Evolutionary conservation across 371 early-diverging fungal species (phyloP).

Genomic region (Haplosporangium sp.): DNA sequence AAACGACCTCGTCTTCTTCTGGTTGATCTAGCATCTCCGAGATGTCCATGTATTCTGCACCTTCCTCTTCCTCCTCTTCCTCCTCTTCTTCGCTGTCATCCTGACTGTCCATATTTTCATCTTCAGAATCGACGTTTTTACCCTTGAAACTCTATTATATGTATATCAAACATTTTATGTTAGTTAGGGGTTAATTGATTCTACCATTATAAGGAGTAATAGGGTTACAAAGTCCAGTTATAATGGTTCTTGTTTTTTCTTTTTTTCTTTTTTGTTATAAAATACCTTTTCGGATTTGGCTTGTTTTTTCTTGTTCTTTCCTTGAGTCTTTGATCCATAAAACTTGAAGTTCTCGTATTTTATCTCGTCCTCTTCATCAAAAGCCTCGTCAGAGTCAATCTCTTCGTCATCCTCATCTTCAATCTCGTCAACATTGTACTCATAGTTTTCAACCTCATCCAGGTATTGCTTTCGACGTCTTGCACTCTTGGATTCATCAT

Average conservation of each 20-base stretch:
- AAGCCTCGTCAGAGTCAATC: constrained; percentile 92
- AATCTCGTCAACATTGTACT: constrained; percentile 78
- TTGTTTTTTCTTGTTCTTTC: constrained; percentile 44
- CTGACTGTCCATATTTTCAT: constrained; percentile 44
- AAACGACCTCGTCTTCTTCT: constrained; percentile 52
- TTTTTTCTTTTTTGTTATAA: neutral
- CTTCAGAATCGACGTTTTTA: constrained; percentile 37
- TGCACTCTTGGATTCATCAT: constrained; percentile 63
- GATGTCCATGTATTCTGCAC: constrained; percentile 69
- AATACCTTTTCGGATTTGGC: constrained; percentile 18
- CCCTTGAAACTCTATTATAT: constrained; percentile 26
- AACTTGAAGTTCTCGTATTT: constrained; percentile 80
- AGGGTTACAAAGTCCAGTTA: too few relatives aligned
- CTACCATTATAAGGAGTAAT: too few relatives aligned
- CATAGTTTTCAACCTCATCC: constrained; percentile 83
- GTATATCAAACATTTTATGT: too few relatives aligned
- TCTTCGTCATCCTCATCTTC: constrained; percentile 93
- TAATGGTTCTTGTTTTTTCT: too few relatives aligned
- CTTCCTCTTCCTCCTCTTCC: constrained; percentile 63
- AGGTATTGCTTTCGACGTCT: constrained; percentile 68
- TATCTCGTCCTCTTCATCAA: constrained; percentile 87
- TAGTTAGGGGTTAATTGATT: too few relatives aligned
- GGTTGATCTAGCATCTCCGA: constrained; percentile 68
- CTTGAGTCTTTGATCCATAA: constrained; percentile 56
- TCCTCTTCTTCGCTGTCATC: constrained; percentile 48